Base-by-base conservation (phyloP, 2,329 filamentous ascomycete species). In the Cladorrhinum sp. region DNA sequence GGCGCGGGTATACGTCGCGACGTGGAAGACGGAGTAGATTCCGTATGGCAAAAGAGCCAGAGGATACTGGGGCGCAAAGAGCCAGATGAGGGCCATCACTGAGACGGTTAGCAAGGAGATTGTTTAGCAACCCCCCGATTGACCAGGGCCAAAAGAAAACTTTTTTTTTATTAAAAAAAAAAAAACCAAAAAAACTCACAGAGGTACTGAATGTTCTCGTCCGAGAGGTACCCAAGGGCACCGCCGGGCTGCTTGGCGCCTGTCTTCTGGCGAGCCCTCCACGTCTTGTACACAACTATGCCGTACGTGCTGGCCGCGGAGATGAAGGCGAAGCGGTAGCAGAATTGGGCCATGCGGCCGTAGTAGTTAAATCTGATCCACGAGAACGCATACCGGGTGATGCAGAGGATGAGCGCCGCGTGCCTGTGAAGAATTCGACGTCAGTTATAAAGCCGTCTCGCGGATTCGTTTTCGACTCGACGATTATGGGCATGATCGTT, bases 191-290 rank as follows among this genome's bases (percentile, higher is more conserved):
- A n/a, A n/a, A n/a, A 79, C 92, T 74, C 84, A 98, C 95, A 82
- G 64, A 99, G 84, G 75, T 99, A 99, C 78, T 98, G 95, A 57
- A 99, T 91, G 76, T 99, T 99, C 83, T 99, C 95, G 74, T 99
- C 95, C 12, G 86, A 82, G 60, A 89, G 80, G 67, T 96, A 80
- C 64, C 87, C 84, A 62, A 94, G 58, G 54, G 83, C 75, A 61
- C 89, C 85, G 56, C 74, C 73, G 42, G 77, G 85, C 70, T 86
- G 76, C 73, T 80, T 86, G 64, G 81, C 86, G 66, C 89, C 88
- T 55, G 87, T 82, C 83, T 91, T 90, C 69, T 90, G 84, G 68
- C 92, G 89, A 69, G 93, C 91, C 67, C 93, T 88, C 81, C 93
- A 91, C 61, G 92, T 93, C 86, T 99, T 99, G 84, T 96, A 98